Percentiles rank a stretch among this genome's conserved stretches.
phyloP scores from a whole-genome alignment of 2,329 filamentous ascomycete genomes.

The Aotearoamyces nothofagi region DNA sequence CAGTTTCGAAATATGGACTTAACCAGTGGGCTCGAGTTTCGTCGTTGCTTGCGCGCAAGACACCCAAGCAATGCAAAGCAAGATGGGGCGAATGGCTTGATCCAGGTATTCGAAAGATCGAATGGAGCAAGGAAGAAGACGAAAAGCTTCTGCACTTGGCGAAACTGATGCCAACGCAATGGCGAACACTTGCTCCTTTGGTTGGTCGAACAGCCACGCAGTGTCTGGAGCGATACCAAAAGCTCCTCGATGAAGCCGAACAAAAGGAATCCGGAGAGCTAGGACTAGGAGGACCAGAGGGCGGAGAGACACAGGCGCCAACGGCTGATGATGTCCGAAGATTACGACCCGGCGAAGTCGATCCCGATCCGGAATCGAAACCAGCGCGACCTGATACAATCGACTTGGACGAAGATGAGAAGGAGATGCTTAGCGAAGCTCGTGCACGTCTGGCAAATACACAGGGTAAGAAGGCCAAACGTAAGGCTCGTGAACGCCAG shows the following conservation, averaged over 20 bases:
- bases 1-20: conserved; percentile 85
- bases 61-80: conserved; percentile 97
- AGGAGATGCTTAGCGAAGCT: conserved; percentile 98
- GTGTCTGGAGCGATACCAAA: conserved; percentile 93
- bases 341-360: conserved; percentile 81
- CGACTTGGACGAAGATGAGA: conserved; percentile 96
- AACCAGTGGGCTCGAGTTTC: conserved; percentile 99
- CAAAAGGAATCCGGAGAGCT: conserved; percentile 70
- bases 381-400: conserved; percentile 92
- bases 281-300: conserved; percentile 70
- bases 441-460: conserved; percentile 93
- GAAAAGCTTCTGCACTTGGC: conserved; percentile 93
- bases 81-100: conserved; percentile 98
- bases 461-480: conserved; percentile 96
- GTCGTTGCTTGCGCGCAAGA: conserved; percentile 91
- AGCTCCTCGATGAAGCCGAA: conserved; percentile 89
- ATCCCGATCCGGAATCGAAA: conserved; percentile 95
- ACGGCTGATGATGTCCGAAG: conserved; percentile 84
- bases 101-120: conserved; percentile 93
- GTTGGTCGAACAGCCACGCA: conserved; percentile 94
- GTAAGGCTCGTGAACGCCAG: conserved; percentile 90
- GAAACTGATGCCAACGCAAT: conserved; percentile 98
- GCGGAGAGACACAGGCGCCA: conserved; percentile 74
- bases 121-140: conserved; percentile 98
- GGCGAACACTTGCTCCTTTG: conserved; percentile 94